These are phyloP conservation scores for Eimeria acervulina DNA, from an alignment of 169 alveolate species.

Conservation along the genomic window DNA sequence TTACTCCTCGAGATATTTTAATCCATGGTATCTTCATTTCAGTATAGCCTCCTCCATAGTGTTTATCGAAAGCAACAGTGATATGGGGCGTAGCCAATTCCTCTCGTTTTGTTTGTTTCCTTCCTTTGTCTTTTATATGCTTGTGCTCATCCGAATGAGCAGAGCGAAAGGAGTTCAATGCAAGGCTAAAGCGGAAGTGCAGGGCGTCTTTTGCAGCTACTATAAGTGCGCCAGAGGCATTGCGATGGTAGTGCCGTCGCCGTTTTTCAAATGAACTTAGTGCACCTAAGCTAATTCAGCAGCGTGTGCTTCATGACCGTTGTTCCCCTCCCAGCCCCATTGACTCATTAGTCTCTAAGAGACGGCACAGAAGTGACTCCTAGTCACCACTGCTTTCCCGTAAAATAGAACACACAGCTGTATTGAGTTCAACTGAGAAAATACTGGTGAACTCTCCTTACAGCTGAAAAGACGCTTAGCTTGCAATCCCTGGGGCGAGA, in stretches of 20 bases:
- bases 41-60: too few relatives aligned
- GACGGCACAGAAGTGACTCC: neutral
- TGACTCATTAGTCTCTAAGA: neutral
- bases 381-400: neutral
- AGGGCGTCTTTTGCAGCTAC: neutral
- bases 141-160: neutral
- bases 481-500: neutral
- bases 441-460: neutral
- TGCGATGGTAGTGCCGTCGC: too few relatives aligned
- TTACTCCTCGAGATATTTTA: too few relatives aligned
- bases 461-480: neutral
- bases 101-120: too few relatives aligned
- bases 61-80: too few relatives aligned
- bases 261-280: too few relatives aligned
- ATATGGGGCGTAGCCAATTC: too few relatives aligned
- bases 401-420: neutral
- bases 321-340: neutral
- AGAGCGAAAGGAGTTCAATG: neutral
- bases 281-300: neutral
- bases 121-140: too few relatives aligned
- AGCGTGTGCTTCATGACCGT: too few relatives aligned
- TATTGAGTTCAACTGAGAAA: neutral
- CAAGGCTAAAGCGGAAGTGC: neutral
- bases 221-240: too few relatives aligned
- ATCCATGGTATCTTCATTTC: too few relatives aligned